Evolutionary conservation across 1,139 yeast genomes (phyloP).

Genomic region (Debaryomyces fabryi): DNA sequence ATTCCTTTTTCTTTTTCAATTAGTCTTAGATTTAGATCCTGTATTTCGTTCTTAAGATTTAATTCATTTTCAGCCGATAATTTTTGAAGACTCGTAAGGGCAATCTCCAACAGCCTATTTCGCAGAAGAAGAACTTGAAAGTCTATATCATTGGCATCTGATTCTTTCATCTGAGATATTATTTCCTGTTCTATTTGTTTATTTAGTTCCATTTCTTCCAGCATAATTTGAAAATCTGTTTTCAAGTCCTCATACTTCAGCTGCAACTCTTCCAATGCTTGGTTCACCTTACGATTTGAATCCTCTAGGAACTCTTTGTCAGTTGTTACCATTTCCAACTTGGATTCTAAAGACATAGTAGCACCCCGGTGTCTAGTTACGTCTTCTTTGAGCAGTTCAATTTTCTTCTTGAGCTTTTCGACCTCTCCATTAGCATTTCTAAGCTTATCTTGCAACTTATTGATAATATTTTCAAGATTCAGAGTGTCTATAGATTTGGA

Average conservation of each 20-base stretch:
- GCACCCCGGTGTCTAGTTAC: constrained; percentile 12
- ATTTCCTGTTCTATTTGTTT: constrained; percentile 44
- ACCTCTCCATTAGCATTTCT: constrained; percentile 35
- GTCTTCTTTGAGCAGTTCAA: constrained; percentile 22
- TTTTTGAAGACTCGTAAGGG: constrained; percentile 43
- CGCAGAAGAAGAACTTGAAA: constrained; percentile 26
- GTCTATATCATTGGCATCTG: constrained; percentile 19
- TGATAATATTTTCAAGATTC: constrained; percentile 33
- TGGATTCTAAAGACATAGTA: constrained; percentile 31
- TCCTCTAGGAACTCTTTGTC: constrained; percentile 57
- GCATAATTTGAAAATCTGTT: constrained; percentile 42
- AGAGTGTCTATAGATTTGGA: background rate
- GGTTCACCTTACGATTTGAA: constrained; percentile 38
- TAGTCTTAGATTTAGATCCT: constrained; percentile 26
- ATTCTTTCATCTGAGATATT: constrained; percentile 19
- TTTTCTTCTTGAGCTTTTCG: constrained; percentile 22
- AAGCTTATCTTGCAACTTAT: constrained; percentile 45
- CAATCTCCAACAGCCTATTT: constrained; percentile 38
- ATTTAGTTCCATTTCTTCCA: constrained; percentile 50
- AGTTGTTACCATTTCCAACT: constrained; percentile 52
- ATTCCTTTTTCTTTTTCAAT: constrained; percentile 15
- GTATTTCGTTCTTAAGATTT: constrained; percentile 24
- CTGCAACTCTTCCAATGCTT: constrained; percentile 31
- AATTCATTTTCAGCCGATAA: constrained; percentile 30
- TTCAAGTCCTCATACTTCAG: constrained; percentile 39